phyloP scores from a whole-genome alignment of 345 rosid genomes.

The Mallotus nudiflorus region DNA sequence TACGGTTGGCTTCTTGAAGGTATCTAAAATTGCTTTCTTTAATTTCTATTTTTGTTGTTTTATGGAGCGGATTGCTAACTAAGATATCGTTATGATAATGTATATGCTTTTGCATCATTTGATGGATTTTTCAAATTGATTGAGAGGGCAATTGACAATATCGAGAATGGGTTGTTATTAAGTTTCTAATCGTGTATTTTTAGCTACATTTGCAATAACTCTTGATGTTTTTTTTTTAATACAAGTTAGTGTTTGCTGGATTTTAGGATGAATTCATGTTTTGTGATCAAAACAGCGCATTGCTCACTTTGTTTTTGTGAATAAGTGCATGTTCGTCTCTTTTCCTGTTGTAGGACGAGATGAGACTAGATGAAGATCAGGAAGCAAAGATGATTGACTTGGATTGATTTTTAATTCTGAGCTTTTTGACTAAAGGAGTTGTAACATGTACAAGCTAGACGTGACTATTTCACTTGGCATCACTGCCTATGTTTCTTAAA shows the following conservation, averaged over 20 bases:
- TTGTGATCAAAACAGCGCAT: too few species aligned
- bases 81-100: too few species aligned
- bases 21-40: conserved; percentile 23
- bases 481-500: background rate
- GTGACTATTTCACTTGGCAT: conserved; percentile 6
- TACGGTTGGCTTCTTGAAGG: conserved; percentile 82
- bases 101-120: too few species aligned
- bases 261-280: too few species aligned
- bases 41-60: too few species aligned
- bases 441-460: conserved; percentile 20
- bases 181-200: too few species aligned
- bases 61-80: background rate
- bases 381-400: conserved; percentile 52
- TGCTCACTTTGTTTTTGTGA: conserved; percentile 23
- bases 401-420: conserved; percentile 28
- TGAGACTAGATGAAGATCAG: conserved; percentile 61
- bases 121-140: too few species aligned
- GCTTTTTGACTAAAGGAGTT: conserved; percentile 23
- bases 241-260: conserved; percentile 29
- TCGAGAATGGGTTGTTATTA: conserved; percentile 5
- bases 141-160: background rate
- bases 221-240: conserved; percentile 31
- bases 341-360: conserved; percentile 63
- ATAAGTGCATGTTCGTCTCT: conserved; percentile 35
- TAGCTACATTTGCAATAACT: conserved; percentile 30